Base-by-base conservation (phyloP, 2,329 filamentous ascomycete species). In the Plectosphaerella cucumerina region DNA sequence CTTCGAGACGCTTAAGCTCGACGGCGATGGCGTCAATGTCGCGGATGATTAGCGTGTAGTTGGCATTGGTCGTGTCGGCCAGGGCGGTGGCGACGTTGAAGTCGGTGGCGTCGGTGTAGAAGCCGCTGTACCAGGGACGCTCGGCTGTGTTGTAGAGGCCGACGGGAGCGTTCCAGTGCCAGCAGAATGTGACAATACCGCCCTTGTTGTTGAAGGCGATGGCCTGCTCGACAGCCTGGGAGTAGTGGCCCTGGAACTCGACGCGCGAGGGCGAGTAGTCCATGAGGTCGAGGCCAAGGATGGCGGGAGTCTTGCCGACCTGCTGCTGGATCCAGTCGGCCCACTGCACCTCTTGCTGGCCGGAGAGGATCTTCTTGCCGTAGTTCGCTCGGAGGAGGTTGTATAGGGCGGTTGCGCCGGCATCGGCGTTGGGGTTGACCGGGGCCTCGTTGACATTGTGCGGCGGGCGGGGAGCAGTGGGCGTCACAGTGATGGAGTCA, bases 51-150 rank as follows among this genome's bases (percentile, higher is more conserved):
- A 75, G 64, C 1, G 69, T 73, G 63, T 77, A 77, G 62, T 77
- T 75, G 20, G 72, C 67, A 48, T 71, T 70, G 1, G 61, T 65
- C 1, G 72, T 69, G 42, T 72, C 64, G 6, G 61, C 62, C 4
- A 78, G 60, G 3, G 74, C 72, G 1, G 67, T 59, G 1, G 62
- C 64, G n/a, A 77, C 58, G 53, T 77, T 68, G 57, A 77, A 78
- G 50, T 73, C 71, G 1, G 73, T 75, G 2, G 74, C 73, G n/a
- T 63, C 62, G 22, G 74, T 76, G 62, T 78, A 78, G 63, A 78
- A 77, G 6, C 74, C 74, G 9, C 63, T 63, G 62, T 66, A 78
- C 75, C 75, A 77, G n/a, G 64, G 68, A 42, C 75, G 62, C 45
- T 69, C 67, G 2, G 58, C 61, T 1, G 67, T 76, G 54, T 78